These are phyloP conservation scores for Pythium insidiosum DNA, from an alignment of 352 stramenopile genomes.

Conservation along the genomic window DNA sequence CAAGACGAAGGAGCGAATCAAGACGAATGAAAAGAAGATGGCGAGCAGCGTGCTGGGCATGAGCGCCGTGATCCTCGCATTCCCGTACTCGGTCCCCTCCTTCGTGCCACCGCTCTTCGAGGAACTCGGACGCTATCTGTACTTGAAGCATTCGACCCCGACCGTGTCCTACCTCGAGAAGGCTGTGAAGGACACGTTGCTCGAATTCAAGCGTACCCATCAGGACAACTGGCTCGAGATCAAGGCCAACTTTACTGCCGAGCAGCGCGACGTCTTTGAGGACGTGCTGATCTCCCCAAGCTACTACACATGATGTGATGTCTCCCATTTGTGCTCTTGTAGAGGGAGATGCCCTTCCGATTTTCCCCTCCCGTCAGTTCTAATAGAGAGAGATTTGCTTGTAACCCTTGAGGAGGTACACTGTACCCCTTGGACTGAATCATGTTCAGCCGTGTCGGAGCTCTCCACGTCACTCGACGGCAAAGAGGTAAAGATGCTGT, in stretches of 20 bases:
- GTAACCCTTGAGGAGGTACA: too few relatives aligned
- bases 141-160: constrained; percentile 48
- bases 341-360: too few relatives aligned
- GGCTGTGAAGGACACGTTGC: constrained; percentile 65
- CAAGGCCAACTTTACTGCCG: constrained; percentile 44
- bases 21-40: constrained; percentile 42
- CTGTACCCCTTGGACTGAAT: too few relatives aligned
- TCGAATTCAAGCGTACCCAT: constrained; percentile 80
- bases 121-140: constrained; percentile 60
- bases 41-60: constrained; percentile 57
- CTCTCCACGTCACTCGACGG: too few relatives aligned
- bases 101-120: constrained; percentile 70
- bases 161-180: constrained; percentile 65
- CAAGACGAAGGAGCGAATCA: constrained; percentile 24
- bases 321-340: too few relatives aligned
- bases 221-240: constrained; percentile 80
- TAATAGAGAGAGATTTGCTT: too few relatives aligned
- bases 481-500: too few relatives aligned
- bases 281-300: constrained; percentile 67
- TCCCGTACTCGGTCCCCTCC: constrained; percentile 59
- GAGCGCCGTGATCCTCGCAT: constrained; percentile 63
- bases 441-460: too few relatives aligned
- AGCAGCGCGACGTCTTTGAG: constrained; percentile 67
- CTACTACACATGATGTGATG: constrained; percentile 71
- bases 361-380: too few relatives aligned